Evolutionary conservation across 257 asterid species (phyloP), one percentile per base, ranked within the genome.

Genomic region (Echites panduratus): DNA sequence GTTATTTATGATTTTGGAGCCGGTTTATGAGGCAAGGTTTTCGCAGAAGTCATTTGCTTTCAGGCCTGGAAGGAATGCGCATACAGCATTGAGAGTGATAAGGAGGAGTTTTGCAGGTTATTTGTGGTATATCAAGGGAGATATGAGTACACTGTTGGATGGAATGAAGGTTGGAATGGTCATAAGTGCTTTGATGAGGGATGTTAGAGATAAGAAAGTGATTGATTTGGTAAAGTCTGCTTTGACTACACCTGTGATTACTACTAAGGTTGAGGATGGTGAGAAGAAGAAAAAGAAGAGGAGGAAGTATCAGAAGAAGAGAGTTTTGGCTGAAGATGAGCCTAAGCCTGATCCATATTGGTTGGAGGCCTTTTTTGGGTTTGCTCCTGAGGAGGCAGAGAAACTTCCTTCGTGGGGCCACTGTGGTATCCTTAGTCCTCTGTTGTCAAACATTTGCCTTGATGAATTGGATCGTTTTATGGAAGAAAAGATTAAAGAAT

Each of bases 271-370:
- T 66, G 90, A 86, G 17, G 96, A 86, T 43, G 96, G 78, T n/a
- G 97, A 85, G 85, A 89, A 85, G 85, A 89, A 84, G 78, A 89
- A 94, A 89, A 94, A 88, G 73, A 86, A 12, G 61, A 89, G 87
- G 74, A 81, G 99, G 32, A 94, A 94, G 87, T 94, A 92, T 83
- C 93, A 90, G 82, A 94, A 94, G 87, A 94, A 94, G 85, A 88
- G 86, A 82, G 97, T 92, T 49, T 47, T 94, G 66, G 97, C 95
- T 13, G 99, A 94, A 27, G 99, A 94, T 66, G 99, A 94, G 84
- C 99, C 99, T 0, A 94, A 94, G 85, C 98, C 99, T 27, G 98
- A 94, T 75, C 98, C 98, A 0, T 94, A 88, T 82, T 94, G 99
- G 98, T 74, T 94, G 77, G 95, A 87, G 65, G 78, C 95, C 3